Base-by-base conservation (phyloP, 2,329 filamentous ascomycete genomes). In the Pyrenophora graminea region DNA sequence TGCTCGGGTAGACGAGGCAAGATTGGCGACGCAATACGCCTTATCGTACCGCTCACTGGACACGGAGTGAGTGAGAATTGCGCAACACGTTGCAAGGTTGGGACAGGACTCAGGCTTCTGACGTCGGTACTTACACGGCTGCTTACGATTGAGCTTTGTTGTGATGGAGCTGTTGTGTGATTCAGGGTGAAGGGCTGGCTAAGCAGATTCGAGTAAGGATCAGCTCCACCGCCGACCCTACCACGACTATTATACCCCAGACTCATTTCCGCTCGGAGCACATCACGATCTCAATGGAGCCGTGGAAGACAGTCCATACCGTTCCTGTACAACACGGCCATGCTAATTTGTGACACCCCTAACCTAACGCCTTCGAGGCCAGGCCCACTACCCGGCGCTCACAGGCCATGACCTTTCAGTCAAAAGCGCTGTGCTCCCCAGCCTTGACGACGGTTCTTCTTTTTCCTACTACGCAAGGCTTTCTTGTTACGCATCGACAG, bases 321-420 rank as follows among this genome's bases (percentile, higher is more conserved):
- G 48, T 48, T 66, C 68, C 39, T 32, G 64, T 61, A 45, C 48
- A 53, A 53, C 56, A 53, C 55, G 45, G 48, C 34, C 47, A 61
- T 56, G 58, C 39, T 58, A 67, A 68, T 67, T 59, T 66, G 58
- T 57, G 48, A 54, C 63, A 62, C 67, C 68, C 68, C 68, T 69
- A 67, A 62, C 62, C 63, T 59, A 67, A 59, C 58, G 59, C 38
- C 56, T 55, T 59, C 45, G 40, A 56, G 56, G 43, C 59, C 51
- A 48, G 42, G 45, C 38, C 48, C 48, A 39, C 48, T 15, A 36
- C 18, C 39, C 42, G 44, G 31, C 23, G 42, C 52, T 53, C 53
- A 55, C 52, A 50, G 58, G 55, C 57, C 58, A 63, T 58, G 62
- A 56, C 53, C 42, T 45, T 45, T 48, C 55, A 39, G 50, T 70